Conservation (phyloP, 805 yeast genomes). For the Brettanomyces naardenensis region DNA sequence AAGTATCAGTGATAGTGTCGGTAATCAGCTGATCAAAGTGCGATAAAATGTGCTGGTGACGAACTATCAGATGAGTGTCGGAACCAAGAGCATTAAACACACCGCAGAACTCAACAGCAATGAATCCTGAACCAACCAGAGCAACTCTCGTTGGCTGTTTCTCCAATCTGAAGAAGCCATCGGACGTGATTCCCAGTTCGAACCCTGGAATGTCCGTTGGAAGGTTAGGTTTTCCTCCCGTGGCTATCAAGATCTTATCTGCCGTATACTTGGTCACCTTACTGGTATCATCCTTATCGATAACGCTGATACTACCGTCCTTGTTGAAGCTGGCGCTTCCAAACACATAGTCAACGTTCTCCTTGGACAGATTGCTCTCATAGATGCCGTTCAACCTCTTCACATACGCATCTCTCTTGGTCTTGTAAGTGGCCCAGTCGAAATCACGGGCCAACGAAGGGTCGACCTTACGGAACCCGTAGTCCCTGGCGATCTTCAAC, state of each 20-base stretch:
- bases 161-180: conserved; percentile 80
- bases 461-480: conserved; percentile 64
- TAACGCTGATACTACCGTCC: conserved; percentile 73
- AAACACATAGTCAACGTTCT: conserved; percentile 77
- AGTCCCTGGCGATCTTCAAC: conserved; percentile 66
- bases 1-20: conserved; percentile 69
- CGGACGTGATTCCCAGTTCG: conserved; percentile 78
- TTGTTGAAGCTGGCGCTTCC: conserved; percentile 80
- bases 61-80: conserved; percentile 78
- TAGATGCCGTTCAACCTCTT: conserved; percentile 86
- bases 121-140: conserved; percentile 96
- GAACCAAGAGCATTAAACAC: conserved; percentile 84
- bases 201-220: conserved; percentile 73
- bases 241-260: conserved; percentile 79
- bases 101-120: conserved; percentile 93
- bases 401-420: conserved; percentile 88
- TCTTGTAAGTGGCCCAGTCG: conserved; percentile 76
- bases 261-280: conserved; percentile 53
- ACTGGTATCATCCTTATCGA: conserved; percentile 51
- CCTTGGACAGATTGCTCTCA: conserved; percentile 77
- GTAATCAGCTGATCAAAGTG: conserved; percentile 80
- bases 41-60: conserved; percentile 88
- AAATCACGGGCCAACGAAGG: conserved; percentile 51
- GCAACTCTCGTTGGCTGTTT: conserved; percentile 88
- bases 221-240: conserved; percentile 80